Conservation (phyloP, 1,139 yeast genomes). For the Candida freyschussii region DNA sequence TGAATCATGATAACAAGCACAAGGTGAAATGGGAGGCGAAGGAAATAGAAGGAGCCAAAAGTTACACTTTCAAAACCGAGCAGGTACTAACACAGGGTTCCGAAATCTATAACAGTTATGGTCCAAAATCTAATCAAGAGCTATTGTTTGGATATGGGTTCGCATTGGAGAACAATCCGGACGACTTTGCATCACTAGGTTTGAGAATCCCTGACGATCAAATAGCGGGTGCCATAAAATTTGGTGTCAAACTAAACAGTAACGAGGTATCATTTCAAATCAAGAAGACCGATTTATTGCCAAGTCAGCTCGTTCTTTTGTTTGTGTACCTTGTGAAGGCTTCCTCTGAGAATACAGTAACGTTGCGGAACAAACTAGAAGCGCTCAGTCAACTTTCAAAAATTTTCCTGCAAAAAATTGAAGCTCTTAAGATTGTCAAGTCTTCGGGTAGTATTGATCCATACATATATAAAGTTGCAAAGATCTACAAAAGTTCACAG, state of each 20-base stretch:
- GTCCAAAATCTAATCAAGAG: slow-evolving; percentile 82
- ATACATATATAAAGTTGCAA: slow-evolving; percentile 29
- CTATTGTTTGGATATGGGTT: slow-evolving; percentile 58
- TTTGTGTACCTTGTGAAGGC: slow-evolving; percentile 49
- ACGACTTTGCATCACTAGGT: slow-evolving; percentile 59
- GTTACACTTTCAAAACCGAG: slow-evolving; percentile 32
- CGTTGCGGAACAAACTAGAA: slow-evolving; percentile 51
- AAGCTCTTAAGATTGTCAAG: slow-evolving; percentile 28
- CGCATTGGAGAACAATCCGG: slow-evolving; percentile 52
- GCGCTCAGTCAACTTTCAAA: slow-evolving; percentile 53
- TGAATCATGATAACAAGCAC: slow-evolving; percentile 63
- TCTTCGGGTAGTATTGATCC: slow-evolving; percentile 12
- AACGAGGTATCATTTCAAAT: slow-evolving; percentile 30
- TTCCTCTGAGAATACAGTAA: slow-evolving; percentile 37
- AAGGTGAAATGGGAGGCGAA: slow-evolving; percentile 60
- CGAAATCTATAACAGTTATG: slow-evolving; percentile 76
- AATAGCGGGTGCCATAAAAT: slow-evolving; percentile 29
- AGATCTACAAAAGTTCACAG: slow-evolving; percentile 41
- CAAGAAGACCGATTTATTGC: slow-evolving; percentile 34
- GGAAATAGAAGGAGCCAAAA: slow-evolving; percentile 13
- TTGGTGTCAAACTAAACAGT: slow-evolving; percentile 44
- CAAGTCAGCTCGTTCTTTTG: slow-evolving; percentile 42
- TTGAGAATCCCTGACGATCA: slow-evolving; percentile 41
- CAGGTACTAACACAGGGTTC: slow-evolving; percentile 30
- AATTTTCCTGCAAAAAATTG: slow-evolving; percentile 46